A percentile compares a stretch with the other conserved stretches of the same genome.
Evolutionary conservation across 164 flowering plant species (phyloP).

Genomic region (Annona cherimola): DNA sequence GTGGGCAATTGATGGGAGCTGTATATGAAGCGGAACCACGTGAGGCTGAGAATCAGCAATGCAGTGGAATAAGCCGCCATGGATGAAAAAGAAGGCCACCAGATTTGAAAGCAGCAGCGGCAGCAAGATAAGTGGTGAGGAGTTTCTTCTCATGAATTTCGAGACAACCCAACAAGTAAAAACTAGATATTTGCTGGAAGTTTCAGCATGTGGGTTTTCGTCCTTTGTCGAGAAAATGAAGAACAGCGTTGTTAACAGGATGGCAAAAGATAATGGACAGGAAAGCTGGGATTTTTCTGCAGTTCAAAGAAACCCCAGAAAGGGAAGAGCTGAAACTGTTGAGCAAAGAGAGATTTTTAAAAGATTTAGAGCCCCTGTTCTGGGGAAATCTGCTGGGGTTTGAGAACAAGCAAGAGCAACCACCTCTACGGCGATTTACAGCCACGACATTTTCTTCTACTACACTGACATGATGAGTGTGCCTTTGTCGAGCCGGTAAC

Average conservation of each 20-base stretch:
- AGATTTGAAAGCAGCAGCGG: not conserved
- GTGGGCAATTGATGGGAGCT: conserved; percentile 50
- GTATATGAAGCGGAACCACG: conserved; percentile 35
- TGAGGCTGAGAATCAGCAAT: conserved; percentile 22
- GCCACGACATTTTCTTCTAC: conserved; percentile 1
- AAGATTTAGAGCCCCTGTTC: conserved; percentile 3
- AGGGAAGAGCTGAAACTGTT: not conserved
- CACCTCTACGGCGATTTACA: not conserved
- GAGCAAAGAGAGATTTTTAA: not conserved
- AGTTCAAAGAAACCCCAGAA: not conserved
- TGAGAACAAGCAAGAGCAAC: conserved; percentile 4
- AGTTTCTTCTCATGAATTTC: not conserved
- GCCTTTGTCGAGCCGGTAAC: not conserved
- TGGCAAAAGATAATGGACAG: not conserved
- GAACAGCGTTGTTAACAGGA: not conserved
- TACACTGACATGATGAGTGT: not conserved
- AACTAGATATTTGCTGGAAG: not conserved
- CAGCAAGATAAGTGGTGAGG: not conserved
- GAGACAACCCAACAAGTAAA: conserved; percentile 4
- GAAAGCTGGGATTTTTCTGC: not conserved
- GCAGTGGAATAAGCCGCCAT: conserved; percentile 28
- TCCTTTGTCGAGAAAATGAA: conserved; percentile 1
- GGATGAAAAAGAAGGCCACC: not conserved
- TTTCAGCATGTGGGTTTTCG: not conserved
- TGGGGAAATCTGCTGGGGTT: not conserved